Evolutionary conservation across 441 rosid species (phyloP).

Genomic region (Manihot esculenta): DNA sequence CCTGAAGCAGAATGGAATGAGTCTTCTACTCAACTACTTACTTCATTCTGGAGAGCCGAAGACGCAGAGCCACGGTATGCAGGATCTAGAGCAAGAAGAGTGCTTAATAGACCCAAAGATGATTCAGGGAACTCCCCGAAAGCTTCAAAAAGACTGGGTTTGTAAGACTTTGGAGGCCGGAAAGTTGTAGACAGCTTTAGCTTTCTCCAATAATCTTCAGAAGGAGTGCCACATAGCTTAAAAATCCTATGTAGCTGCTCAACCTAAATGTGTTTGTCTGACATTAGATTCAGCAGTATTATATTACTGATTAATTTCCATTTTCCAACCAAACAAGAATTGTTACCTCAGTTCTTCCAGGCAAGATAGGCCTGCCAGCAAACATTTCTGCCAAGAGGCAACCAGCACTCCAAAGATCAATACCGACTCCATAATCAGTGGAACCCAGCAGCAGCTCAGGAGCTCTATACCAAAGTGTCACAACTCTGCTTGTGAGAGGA

Average conservation of each 20-base stretch:
- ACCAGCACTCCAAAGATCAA: slow-evolving; percentile 90
- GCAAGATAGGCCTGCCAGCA: slow-evolving; percentile 63
- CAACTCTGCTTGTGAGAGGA: slow-evolving; percentile 77
- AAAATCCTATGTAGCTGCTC: slow-evolving; percentile 70
- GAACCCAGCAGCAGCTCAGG: slow-evolving; percentile 75
- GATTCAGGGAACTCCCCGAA: slow-evolving; percentile 50
- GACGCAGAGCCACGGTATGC: slow-evolving; percentile 46
- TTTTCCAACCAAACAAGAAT: neutral
- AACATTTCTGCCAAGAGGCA: slow-evolving; percentile 84
- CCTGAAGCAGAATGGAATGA: neutral
- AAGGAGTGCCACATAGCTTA: slow-evolving; percentile 65
- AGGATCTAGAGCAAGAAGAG: slow-evolving; percentile 69
- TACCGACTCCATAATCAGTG: slow-evolving; percentile 63
- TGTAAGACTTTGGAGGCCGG: slow-evolving; percentile 46
- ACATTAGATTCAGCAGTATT: neutral
- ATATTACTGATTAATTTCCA: neutral
- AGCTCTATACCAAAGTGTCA: slow-evolving; percentile 86
- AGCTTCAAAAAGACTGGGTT: slow-evolving; percentile 41
- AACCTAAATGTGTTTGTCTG: slow-evolving; percentile 32
- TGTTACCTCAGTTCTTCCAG: slow-evolving; percentile 65
- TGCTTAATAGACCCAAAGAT: slow-evolving; percentile 52
- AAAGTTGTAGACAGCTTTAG: slow-evolving; percentile 53
- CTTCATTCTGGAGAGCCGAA: slow-evolving; percentile 54
- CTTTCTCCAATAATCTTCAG: slow-evolving; percentile 70
- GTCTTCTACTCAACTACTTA: slow-evolving; percentile 20